Evolutionary conservation across 2,329 filamentous ascomycete species (phyloP).

Genomic region (Chlorencoelia australis): DNA sequence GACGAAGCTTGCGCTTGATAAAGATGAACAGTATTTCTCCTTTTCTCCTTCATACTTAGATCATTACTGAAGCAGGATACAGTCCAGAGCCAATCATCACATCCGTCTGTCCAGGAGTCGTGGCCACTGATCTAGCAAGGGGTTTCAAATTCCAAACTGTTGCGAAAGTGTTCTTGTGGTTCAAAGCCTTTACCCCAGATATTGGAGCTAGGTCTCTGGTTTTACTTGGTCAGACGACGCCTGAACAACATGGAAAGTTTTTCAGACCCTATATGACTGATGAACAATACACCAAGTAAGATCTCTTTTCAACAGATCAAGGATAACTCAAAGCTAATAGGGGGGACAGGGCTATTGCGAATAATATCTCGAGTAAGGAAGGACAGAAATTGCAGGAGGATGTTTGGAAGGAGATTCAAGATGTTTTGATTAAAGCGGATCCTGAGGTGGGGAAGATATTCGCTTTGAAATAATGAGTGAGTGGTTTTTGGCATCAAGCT

Average conservation of each 20-base stretch:
- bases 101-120: constrained; percentile 19
- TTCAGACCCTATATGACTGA: constrained; percentile 17
- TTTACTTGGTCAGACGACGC: constrained; percentile 19
- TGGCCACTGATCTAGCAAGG: too few species aligned
- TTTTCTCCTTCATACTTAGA: not conserved
- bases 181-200: not conserved
- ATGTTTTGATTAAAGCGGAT: constrained; percentile 14
- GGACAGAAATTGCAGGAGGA: constrained; percentile 20
- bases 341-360: constrained; percentile 10
- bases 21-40: constrained; percentile 13
- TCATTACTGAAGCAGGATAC: not conserved
- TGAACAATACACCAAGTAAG: constrained; percentile 20
- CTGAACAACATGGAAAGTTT: constrained; percentile 20
- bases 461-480: too few species aligned
- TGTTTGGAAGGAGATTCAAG: constrained; percentile 20
- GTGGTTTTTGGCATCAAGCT: too few species aligned
- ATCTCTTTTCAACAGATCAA: not conserved
- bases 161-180: too few species aligned
- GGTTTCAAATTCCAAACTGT: too few species aligned
- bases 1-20: constrained; percentile 13
- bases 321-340: constrained; percentile 1
- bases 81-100: constrained; percentile 19
- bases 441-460: constrained; percentile 2
- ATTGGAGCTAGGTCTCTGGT: constrained; percentile 24
- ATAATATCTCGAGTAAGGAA: constrained; percentile 16